Conservation (phyloP, 495 filamentous ascomycete species). For the Trypethelium eluteriae region DNA sequence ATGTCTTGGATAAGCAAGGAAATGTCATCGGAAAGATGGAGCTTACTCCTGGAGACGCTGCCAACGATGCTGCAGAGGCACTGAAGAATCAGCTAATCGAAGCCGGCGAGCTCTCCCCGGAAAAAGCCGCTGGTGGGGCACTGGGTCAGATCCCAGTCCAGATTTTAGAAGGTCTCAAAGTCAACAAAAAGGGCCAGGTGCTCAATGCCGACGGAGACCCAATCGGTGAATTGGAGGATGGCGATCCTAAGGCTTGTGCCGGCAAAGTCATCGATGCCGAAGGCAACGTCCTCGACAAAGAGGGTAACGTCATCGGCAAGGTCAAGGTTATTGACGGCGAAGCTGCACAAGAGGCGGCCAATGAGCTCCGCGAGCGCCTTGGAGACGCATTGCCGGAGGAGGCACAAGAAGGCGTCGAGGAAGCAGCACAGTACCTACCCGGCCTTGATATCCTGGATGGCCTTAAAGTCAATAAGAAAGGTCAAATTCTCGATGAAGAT, state of each 20-base stretch:
- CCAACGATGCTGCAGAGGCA: constrained; percentile 8
- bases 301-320: constrained; percentile 44
- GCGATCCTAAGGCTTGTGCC: constrained; percentile 40
- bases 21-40: constrained; percentile 45
- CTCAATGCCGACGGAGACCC: constrained; percentile 48
- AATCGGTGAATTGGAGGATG: constrained; percentile 46
- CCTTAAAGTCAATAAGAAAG: constrained; percentile 42
- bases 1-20: constrained; percentile 44
- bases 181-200: constrained; percentile 51
- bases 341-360: constrained; percentile 45
- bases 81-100: constrained; percentile 8
- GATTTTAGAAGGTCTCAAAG: constrained; percentile 45
- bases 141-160: constrained; percentile 25
- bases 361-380: constrained; percentile 42
- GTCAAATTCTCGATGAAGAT: constrained; percentile 43
- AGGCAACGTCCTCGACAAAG: constrained; percentile 45
- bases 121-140: neutral
- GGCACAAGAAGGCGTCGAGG: constrained; percentile 26
- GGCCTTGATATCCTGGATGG: constrained; percentile 39
- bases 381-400: constrained; percentile 33
- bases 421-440: constrained; percentile 25
- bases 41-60: constrained; percentile 43
- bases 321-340: constrained; percentile 46
- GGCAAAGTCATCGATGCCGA: constrained; percentile 47
- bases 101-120: neutral